Evolutionary conservation across 106 monocot genomes (phyloP).

Genomic region (Iris macrosiphon): DNA sequence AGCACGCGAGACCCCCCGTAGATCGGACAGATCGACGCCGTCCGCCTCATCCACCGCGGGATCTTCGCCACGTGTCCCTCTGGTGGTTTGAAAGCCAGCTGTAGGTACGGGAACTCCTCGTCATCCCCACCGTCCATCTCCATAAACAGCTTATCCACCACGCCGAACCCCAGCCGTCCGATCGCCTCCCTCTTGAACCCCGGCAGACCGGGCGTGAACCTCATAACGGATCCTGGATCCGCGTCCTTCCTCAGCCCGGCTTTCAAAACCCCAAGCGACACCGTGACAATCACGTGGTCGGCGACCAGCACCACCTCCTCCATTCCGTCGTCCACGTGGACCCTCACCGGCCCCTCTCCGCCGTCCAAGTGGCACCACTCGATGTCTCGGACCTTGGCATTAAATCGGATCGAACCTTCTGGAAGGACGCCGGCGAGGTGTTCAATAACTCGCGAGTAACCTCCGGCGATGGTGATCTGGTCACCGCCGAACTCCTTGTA

Average conservation of each 20-base stretch:
- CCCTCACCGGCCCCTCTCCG: slow-evolving; percentile 31
- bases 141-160: slow-evolving; percentile 79
- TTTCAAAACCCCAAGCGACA: slow-evolving; percentile 83
- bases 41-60: slow-evolving; percentile 68
- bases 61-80: slow-evolving; percentile 22
- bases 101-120: slow-evolving; percentile 73
- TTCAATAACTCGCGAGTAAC: slow-evolving; percentile 66
- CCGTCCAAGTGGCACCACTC: slow-evolving; percentile 43
- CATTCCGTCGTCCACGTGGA: slow-evolving; percentile 41
- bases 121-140: slow-evolving; percentile 17
- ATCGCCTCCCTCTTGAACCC: slow-evolving; percentile 50
- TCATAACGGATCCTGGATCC: slow-evolving; percentile 6
- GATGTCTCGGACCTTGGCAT: slow-evolving; percentile 33
- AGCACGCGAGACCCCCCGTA: slow-evolving; percentile 53
- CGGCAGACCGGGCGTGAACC: slow-evolving; percentile 55
- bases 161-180: slow-evolving; percentile 63
- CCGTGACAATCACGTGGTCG: slow-evolving; percentile 77
- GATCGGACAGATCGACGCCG: slow-evolving; percentile 54
- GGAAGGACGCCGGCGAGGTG: slow-evolving; percentile 53
- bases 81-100: slow-evolving; percentile 51
- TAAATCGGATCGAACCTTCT: slow-evolving; percentile 28
- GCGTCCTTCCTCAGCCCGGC: slow-evolving; percentile 15
- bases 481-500: slow-evolving; percentile 74
- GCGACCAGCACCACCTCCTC: slow-evolving; percentile 9
- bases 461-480: slow-evolving; percentile 58